Evolutionary conservation across 75 land plant species (phyloP).

Genomic region (Picea glauca): DNA sequence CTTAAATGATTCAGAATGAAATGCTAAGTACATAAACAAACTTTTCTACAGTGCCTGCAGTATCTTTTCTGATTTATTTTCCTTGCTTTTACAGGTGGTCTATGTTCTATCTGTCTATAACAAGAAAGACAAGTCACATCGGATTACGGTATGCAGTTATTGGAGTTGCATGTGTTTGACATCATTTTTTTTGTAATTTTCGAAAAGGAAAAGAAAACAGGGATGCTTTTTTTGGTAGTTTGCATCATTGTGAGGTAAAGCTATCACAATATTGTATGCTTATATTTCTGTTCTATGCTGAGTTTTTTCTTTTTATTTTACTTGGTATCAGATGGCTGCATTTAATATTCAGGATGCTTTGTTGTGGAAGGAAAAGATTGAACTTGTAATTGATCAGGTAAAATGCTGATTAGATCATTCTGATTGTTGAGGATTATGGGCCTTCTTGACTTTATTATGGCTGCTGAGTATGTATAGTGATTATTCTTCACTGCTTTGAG

Average conservation of each 20-base stretch:
- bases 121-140: constrained; percentile 76
- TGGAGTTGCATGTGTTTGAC: constrained; percentile 4
- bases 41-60: not conserved
- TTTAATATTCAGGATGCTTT: constrained; percentile 76
- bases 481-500: not conserved
- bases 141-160: constrained; percentile 61
- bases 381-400: constrained; percentile 84
- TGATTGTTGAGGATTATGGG: not conserved
- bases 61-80: not conserved
- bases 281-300: not conserved
- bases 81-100: constrained; percentile 51
- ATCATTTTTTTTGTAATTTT: not conserved
- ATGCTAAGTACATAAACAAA: not conserved
- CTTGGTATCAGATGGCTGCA: constrained; percentile 76
- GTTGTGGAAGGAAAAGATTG: constrained; percentile 84
- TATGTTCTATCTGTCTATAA: constrained; percentile 77
- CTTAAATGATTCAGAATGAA: not conserved
- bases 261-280: not conserved
- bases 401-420: not conserved
- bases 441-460: not conserved
- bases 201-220: not conserved
- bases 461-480: not conserved
- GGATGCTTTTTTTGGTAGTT: not conserved
- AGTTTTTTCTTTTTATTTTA: not conserved
- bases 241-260: no score